Percentiles rank a stretch among this genome's conserved stretches.
These are phyloP conservation scores for Atkinsonella hypoxylon DNA, from an alignment of 2,329 filamentous ascomycete genomes.

Conservation along the genomic window DNA sequence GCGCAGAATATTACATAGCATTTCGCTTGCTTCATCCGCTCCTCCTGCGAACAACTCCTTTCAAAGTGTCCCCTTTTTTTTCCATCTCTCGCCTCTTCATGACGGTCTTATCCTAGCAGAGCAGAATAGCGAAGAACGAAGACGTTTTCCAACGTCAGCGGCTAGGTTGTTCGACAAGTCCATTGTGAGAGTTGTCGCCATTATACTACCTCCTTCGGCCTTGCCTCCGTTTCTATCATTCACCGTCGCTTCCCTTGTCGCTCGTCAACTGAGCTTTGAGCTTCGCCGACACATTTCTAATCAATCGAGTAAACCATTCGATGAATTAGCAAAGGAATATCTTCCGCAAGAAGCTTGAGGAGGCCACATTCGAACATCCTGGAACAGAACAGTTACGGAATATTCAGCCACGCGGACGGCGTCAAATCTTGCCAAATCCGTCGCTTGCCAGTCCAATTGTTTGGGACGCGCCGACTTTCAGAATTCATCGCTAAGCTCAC, in stretches of 20 bases:
- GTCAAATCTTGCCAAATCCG: neutral
- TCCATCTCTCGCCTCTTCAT: neutral
- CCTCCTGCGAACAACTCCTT: neutral
- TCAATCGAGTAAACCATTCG: neutral
- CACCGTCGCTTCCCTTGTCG: neutral
- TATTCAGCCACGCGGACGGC: constrained; percentile 1
- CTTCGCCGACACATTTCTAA: neutral
- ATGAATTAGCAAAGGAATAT: neutral
- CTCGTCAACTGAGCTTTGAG: neutral
- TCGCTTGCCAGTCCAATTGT: neutral
- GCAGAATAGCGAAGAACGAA: neutral
- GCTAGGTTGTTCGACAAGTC: neutral
- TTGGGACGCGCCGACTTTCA: neutral
- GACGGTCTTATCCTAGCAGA: neutral
- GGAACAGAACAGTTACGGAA: neutral
- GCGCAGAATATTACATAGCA: neutral
- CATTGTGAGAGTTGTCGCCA: neutral
- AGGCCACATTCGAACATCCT: neutral
- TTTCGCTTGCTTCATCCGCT: constrained; percentile 1
- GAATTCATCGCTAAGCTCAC: neutral
- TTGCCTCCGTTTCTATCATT: neutral
- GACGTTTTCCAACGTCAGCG: neutral
- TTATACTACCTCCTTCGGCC: neutral
- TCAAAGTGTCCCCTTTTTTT: neutral
- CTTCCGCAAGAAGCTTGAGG: neutral